phyloP scores from a whole-genome alignment of 306 rosid species.

The Neltuma alba region DNA sequence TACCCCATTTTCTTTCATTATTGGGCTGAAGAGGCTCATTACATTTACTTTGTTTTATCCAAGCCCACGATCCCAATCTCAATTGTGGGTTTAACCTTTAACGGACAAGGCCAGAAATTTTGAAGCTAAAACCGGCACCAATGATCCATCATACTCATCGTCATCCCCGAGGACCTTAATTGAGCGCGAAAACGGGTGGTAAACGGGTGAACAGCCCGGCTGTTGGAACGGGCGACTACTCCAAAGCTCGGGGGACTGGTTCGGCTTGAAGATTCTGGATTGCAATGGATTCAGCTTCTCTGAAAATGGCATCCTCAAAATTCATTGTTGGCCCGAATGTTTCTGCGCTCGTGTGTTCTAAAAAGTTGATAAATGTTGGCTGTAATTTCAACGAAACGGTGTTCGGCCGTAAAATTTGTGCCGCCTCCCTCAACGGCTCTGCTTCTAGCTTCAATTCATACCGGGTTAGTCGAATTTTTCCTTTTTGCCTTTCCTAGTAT shows the following conservation, averaged over 20 bases:
- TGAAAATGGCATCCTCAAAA: constrained; percentile 43
- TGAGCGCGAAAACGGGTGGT: not conserved
- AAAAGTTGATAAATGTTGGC: constrained; percentile 21
- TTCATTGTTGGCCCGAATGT: constrained; percentile 28
- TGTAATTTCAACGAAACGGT: constrained; percentile 23
- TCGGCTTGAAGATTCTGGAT: not conserved
- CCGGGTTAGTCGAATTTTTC: constrained; percentile 42
- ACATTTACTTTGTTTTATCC: not conserved
- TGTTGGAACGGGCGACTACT: constrained; percentile 3
- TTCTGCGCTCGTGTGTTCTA: constrained; percentile 14
- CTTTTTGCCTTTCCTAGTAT: not conserved
- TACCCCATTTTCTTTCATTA: not conserved
- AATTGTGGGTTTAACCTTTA: not conserved
- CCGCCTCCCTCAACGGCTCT: constrained; percentile 48
- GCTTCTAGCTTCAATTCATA: constrained; percentile 37
- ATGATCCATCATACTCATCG: not conserved
- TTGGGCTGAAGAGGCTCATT: not conserved
- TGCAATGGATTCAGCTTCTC: constrained; percentile 43
- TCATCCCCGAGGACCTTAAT: not conserved
- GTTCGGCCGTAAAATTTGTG: constrained; percentile 40
- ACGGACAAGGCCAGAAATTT: not conserved
- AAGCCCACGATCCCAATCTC: not conserved
- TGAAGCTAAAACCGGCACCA: not conserved
- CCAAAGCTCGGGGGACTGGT: constrained; percentile 1
- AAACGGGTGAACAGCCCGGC: not conserved